These are phyloP conservation scores for Dryadomyces quercivorus DNA, from an alignment of 2,329 filamentous ascomycete species.

Conservation along the genomic window DNA sequence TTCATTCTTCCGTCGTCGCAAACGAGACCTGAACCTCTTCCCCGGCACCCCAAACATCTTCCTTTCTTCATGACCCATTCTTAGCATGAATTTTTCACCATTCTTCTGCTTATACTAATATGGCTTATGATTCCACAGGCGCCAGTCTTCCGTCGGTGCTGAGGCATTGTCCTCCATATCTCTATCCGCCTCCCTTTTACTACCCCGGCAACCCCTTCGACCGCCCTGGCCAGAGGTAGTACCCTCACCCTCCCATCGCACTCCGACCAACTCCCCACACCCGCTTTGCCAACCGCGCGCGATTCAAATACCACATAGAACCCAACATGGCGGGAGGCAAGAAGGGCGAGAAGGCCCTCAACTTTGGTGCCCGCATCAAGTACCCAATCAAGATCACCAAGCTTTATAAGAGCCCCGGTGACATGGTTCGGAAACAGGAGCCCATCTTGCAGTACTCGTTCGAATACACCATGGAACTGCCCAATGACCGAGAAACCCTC, in stretches of 20 bases:
- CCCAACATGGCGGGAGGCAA: conserved; percentile 9
- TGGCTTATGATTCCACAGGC: conserved; percentile 8
- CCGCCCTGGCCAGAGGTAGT: conserved; percentile 4
- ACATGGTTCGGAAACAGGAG: conserved; percentile 63
- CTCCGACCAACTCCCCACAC: conserved; percentile 6
- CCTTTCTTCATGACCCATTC: conserved; percentile 1
- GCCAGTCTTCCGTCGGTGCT: neutral
- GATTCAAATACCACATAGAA: conserved; percentile 9
- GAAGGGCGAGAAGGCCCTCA: conserved; percentile 22
- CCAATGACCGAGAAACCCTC: conserved; percentile 42
- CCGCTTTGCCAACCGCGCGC: conserved; percentile 7
- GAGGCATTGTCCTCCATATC: neutral
- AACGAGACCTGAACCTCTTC: neutral
- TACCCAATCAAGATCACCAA: conserved; percentile 91
- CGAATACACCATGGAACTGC: conserved; percentile 64
- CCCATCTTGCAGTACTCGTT: conserved; percentile 81
- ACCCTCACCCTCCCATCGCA: conserved; percentile 5
- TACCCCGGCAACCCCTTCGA: neutral
- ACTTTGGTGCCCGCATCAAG: conserved; percentile 53
- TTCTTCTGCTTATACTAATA: conserved; percentile 10
- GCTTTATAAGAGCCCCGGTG: conserved; percentile 64
- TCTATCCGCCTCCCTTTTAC: neutral
- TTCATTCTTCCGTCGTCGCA: neutral
- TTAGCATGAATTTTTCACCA: conserved; percentile 4
- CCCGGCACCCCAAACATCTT: neutral